These are phyloP conservation scores for Panicum hallii DNA, from an alignment of 202 grass and related monocot species.

Conservation along the genomic window DNA sequence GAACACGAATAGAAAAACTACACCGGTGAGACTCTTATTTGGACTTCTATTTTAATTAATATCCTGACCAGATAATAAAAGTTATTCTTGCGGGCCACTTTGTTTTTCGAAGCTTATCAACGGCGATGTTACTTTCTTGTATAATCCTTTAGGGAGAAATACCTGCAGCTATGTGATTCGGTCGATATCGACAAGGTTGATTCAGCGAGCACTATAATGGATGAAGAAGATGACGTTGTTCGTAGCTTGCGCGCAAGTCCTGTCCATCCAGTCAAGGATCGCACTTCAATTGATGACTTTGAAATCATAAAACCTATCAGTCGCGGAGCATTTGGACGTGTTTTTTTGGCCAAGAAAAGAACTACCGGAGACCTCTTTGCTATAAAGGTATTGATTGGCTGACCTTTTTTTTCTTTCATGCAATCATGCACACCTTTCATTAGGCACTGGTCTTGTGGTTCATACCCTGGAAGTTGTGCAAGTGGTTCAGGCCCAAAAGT, in stretches of 20 bases:
- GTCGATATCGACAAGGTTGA: conserved; percentile 97
- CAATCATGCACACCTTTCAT: background rate
- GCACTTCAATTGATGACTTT: conserved; percentile 99
- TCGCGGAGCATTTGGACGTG: conserved; percentile 97
- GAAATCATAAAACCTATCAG: conserved; percentile 99
- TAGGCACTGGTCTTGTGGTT: conserved; percentile 8
- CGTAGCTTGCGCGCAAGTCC: conserved; percentile 95
- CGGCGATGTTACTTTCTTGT: conserved; percentile 41
- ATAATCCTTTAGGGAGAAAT: conserved; percentile 84
- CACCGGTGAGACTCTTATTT: conserved; percentile 66
- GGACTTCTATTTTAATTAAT: conserved; percentile 11
- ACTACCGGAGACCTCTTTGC: conserved; percentile 99
- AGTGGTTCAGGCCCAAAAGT: background rate
- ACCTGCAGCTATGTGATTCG: conserved; percentile 94
- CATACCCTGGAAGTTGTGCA: background rate
- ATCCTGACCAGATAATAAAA: conserved; percentile 27
- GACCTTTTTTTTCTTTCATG: conserved; percentile 33
- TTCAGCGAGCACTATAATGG: conserved; percentile 87
- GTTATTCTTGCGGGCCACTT: conserved; percentile 24
- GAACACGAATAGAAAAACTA: conserved; percentile 97
- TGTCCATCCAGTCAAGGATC: conserved; percentile 92
- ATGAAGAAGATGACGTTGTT: conserved; percentile 98
- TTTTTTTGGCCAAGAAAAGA: conserved; percentile 99
- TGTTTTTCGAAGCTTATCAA: conserved; percentile 35
- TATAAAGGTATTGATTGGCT: conserved; percentile 86